phyloP scores from a whole-genome alignment of 2,329 filamentous ascomycete species.

The Lachnellula occidentalis region DNA sequence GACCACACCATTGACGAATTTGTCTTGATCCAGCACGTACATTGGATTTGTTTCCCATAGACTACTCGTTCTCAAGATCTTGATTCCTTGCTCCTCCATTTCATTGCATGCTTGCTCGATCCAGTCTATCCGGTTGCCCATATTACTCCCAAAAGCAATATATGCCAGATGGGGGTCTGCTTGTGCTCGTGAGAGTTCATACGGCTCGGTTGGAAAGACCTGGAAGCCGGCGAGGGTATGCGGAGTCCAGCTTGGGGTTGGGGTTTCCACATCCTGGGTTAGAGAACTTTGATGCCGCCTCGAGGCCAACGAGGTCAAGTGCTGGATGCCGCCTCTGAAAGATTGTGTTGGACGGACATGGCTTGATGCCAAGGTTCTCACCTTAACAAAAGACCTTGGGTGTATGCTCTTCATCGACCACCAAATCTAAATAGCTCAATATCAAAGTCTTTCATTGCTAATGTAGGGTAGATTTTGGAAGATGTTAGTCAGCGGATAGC shows the following conservation, averaged over 20 bases:
- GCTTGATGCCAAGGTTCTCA: not conserved
- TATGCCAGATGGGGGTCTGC: slow-evolving; percentile 47
- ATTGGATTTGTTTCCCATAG: slow-evolving; percentile 95
- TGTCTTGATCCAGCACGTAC: slow-evolving; percentile 86
- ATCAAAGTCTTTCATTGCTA: not conserved
- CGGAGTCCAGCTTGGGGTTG: slow-evolving; percentile 16
- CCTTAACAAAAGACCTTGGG: not conserved
- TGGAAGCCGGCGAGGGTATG: slow-evolving; percentile 6
- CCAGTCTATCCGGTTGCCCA: slow-evolving; percentile 77
- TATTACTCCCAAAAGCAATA: slow-evolving; percentile 86
- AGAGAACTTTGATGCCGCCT: slow-evolving; percentile 5
- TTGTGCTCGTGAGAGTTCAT: not conserved
- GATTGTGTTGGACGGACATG: not conserved
- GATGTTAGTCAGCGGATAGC: not conserved
- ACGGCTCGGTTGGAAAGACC: not conserved
- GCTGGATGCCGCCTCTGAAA: not conserved
- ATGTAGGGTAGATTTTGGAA: not conserved
- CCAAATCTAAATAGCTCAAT: not conserved
- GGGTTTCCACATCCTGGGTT: not conserved
- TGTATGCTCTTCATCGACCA: slow-evolving; percentile 13
- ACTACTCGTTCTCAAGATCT: slow-evolving; percentile 72
- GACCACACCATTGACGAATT: slow-evolving; percentile 88
- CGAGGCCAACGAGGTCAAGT: not conserved
- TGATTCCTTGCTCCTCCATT: slow-evolving; percentile 70
- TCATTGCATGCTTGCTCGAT: slow-evolving; percentile 78